Evolutionary conservation across 2,329 filamentous ascomycete genomes (phyloP).

Genomic region (Exophiala bonariae): DNA sequence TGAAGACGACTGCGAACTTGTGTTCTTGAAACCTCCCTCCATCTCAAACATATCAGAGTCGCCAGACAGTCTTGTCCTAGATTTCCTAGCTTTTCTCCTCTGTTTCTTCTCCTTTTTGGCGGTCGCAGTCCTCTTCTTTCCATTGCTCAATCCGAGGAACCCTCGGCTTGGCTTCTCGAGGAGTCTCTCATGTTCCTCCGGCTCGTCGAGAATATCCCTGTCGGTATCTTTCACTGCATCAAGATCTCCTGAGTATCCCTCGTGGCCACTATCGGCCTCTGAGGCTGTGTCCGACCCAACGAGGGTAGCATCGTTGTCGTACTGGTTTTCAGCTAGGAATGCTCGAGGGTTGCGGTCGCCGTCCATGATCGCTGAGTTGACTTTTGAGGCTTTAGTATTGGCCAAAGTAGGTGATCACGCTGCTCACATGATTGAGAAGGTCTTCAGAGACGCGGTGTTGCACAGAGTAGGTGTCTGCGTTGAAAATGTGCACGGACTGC

Average conservation of each 20-base stretch:
- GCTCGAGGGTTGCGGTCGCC: constrained; percentile 12
- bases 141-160: constrained; percentile 43
- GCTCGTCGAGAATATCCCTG: constrained; percentile 62
- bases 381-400: no score
- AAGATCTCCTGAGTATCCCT: background rate
- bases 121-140: constrained; percentile 49
- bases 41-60: constrained; percentile 84
- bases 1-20: constrained; percentile 60
- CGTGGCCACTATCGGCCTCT: constrained; percentile 13
- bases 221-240: constrained; percentile 15
- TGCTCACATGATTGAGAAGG: no score
- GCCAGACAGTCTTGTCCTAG: constrained; percentile 59
- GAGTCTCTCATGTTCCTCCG: constrained; percentile 61
- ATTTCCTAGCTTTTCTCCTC: constrained; percentile 50
- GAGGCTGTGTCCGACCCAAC: constrained; percentile 13
- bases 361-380: constrained; percentile 10
- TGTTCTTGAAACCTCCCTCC: constrained; percentile 74
- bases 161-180: constrained; percentile 42
- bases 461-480: no score
- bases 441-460: no score
- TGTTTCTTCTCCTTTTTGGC: constrained; percentile 45
- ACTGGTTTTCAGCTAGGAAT: constrained; percentile 23
- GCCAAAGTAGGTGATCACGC: no score
- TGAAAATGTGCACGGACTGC: no score
- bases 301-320: constrained; percentile 24